Evolutionary conservation across 1,284 basidiomycete genomes (phyloP).

Genomic region (Ustilago vetiveriae): DNA sequence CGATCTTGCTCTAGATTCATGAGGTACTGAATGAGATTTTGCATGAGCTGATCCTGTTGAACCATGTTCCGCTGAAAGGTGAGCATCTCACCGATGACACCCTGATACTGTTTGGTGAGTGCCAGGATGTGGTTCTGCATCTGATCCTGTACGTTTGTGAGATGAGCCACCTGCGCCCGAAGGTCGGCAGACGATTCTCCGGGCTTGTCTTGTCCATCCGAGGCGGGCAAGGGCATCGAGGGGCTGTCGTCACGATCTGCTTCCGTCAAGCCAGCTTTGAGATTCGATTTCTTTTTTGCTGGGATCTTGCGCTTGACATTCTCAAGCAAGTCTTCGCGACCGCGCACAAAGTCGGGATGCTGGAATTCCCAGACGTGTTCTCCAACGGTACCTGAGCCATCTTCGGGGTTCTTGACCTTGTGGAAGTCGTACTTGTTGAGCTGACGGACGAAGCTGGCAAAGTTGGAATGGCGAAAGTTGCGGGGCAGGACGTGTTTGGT

Average conservation of each 20-base stretch:
- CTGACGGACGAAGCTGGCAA: conserved; percentile 76
- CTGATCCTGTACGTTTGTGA: conserved; percentile 59
- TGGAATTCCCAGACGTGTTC: conserved; percentile 87
- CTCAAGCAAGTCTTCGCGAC: conserved; percentile 83
- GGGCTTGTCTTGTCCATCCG: conserved; percentile 33
- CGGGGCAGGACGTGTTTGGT: conserved; percentile 91
- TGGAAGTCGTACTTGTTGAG: conserved; percentile 99
- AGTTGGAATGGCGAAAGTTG: conserved; percentile 97
- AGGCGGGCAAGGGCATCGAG: conserved; percentile 11
- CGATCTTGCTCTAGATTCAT: conserved; percentile 70
- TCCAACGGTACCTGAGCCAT: conserved; percentile 79
- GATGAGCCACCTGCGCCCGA: conserved; percentile 49
- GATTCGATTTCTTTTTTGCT: conserved; percentile 69
- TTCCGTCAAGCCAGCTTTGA: conserved; percentile 51
- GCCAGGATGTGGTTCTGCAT: conserved; percentile 70
- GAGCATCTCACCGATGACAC: conserved; percentile 81
- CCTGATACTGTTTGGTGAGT: conserved; percentile 80
- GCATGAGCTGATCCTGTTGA: conserved; percentile 84
- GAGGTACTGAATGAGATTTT: conserved; percentile 82
- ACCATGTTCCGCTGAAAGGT: conserved; percentile 84
- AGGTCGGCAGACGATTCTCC: conserved; percentile 55
- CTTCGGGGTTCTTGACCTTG: conserved; percentile 82
- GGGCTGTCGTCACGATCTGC: conserved; percentile 61
- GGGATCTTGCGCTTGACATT: conserved; percentile 73
- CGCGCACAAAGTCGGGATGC: conserved; percentile 81